Evolutionary conservation across 495 filamentous ascomycete genomes (phyloP).

Genomic region (Tetracladium marchalianum): DNA sequence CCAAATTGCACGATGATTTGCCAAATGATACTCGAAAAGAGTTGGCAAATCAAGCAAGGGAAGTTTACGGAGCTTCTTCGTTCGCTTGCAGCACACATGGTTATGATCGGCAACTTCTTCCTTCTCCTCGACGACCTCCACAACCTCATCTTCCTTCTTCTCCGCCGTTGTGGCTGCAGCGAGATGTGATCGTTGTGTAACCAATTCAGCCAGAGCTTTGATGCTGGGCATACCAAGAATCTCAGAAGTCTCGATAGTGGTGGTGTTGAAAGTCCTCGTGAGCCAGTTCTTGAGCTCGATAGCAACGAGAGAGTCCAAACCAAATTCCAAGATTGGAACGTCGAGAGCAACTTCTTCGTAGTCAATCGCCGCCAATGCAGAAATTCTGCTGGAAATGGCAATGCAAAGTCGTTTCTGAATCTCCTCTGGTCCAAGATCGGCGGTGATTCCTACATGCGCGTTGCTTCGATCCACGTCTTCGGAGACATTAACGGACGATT

Average conservation of each 20-base stretch:
- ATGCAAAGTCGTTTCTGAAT: too few relatives aligned
- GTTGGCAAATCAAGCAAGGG: constrained; percentile 10
- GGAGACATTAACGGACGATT: not conserved
- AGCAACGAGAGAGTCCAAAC: constrained; percentile 30
- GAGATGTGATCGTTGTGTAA: constrained; percentile 10
- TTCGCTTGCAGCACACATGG: constrained; percentile 3
- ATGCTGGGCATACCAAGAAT: constrained; percentile 11
- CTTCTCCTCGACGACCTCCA: not conserved
- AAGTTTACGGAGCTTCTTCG: not conserved
- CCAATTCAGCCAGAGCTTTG: constrained; percentile 5
- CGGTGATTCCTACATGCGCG: constrained; percentile 3
- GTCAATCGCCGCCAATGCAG: too few relatives aligned
- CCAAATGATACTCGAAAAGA: constrained; percentile 6
- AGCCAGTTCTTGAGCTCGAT: constrained; percentile 28
- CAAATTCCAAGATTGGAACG: not conserved
- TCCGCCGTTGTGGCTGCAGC: constrained; percentile 1
- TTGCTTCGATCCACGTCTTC: not conserved
- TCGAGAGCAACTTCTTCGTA: too few relatives aligned
- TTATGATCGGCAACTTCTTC: not conserved
- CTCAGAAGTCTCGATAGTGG: constrained; percentile 13
- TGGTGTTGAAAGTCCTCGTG: not conserved
- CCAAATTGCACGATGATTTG: constrained; percentile 3
- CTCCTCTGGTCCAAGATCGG: not conserved
- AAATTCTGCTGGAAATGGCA: too few relatives aligned
- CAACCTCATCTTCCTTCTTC: not conserved